A percentile compares a stretch with the other conserved stretches of the same genome.
These are phyloP conservation scores for Pichia sp. DNA, from an alignment of 1,139 yeast genomes.

Conservation along the genomic window DNA sequence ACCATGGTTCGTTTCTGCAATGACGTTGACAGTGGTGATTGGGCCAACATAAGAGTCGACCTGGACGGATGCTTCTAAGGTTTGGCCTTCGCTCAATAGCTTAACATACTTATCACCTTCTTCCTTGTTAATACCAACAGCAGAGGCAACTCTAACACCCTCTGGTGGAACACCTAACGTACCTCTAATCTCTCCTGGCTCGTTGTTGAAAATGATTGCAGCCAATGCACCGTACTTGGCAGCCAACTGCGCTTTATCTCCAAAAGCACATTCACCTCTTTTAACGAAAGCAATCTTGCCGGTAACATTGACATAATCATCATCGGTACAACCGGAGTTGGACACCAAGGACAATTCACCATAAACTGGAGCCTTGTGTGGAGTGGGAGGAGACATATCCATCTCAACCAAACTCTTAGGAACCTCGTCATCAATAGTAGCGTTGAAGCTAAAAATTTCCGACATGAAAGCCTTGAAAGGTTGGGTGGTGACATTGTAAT, in stretches of 20 bases:
- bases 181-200: slow-evolving; percentile 53
- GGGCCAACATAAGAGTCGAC: slow-evolving; percentile 65
- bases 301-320: slow-evolving; percentile 49
- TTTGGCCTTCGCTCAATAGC: slow-evolving; percentile 21
- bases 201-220: slow-evolving; percentile 72
- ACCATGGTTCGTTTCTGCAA: slow-evolving; percentile 81
- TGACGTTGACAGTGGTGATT: slow-evolving; percentile 66
- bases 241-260: slow-evolving; percentile 69
- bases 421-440: slow-evolving; percentile 50
- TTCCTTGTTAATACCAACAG: slow-evolving; percentile 57
- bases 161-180: slow-evolving; percentile 73
- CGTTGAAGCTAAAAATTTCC: slow-evolving; percentile 49
- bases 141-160: slow-evolving; percentile 67
- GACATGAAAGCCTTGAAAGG: slow-evolving; percentile 70
- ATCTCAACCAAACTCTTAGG: slow-evolving; percentile 50
- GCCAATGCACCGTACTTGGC: slow-evolving; percentile 76
- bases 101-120: slow-evolving; percentile 50
- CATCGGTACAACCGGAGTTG: slow-evolving; percentile 61
- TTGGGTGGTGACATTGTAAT: slow-evolving; percentile 64
- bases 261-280: slow-evolving; percentile 84
- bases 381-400: slow-evolving; percentile 77
- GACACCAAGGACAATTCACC: slow-evolving; percentile 59
- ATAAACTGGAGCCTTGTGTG: slow-evolving; percentile 43
- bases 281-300: slow-evolving; percentile 65
- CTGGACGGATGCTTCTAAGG: slow-evolving; percentile 44